A percentile compares a stretch with the other conserved stretches of the same genome.
Conservation (phyloP, 1,284 basidiomycete species). For the Pseudozyma sp. region DNA sequence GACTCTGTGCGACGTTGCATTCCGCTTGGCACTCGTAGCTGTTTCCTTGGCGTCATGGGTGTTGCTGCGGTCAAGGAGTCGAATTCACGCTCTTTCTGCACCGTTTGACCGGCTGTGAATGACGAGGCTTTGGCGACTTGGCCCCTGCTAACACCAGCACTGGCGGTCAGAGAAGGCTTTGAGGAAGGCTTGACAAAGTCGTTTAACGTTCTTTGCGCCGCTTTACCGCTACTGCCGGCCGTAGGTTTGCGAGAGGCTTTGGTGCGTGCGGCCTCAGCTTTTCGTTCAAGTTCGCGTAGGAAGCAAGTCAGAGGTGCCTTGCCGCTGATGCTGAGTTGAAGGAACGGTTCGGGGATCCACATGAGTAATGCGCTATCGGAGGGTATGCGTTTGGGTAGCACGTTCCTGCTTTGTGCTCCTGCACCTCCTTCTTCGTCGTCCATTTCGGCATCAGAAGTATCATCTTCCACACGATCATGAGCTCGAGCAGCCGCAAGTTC, state of each 20-base stretch:
- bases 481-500: conserved; percentile 8
- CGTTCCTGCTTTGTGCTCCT: background rate
- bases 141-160: background rate
- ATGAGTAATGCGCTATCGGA: conserved; percentile 28
- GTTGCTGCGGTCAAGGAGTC: background rate
- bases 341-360: conserved; percentile 42
- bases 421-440: conserved; percentile 9
- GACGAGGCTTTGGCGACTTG: background rate
- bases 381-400: background rate
- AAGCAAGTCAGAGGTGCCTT: background rate
- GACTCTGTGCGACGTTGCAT: conserved; percentile 28
- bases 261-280: conserved; percentile 1
- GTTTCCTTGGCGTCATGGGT: conserved; percentile 9
- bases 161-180: conserved; percentile 9
- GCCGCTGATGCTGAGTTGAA: conserved; percentile 23
- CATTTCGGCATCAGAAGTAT: background rate
- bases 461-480: background rate
- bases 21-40: conserved; percentile 20
- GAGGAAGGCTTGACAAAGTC: conserved; percentile 15
- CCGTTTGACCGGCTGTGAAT: background rate
- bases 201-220: background rate
- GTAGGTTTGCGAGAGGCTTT: background rate
- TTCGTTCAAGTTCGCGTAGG: conserved; percentile 11
- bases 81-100: background rate
- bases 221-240: background rate